Evolutionary conservation across 495 filamentous ascomycete species (phyloP).

Genomic region (Geopyxis carbonaria): DNA sequence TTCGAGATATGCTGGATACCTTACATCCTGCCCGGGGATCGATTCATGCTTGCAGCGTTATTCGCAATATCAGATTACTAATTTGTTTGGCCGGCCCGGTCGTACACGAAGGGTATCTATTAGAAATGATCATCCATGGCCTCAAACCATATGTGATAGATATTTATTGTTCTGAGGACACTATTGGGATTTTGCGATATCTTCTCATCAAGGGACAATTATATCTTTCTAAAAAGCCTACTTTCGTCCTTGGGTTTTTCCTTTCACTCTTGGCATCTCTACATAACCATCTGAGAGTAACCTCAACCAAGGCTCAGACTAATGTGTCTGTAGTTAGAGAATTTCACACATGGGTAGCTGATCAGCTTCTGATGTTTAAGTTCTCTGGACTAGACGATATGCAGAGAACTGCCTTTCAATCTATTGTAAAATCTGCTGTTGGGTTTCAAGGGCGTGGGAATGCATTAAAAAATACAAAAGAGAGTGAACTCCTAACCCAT

Average conservation of each 20-base stretch:
- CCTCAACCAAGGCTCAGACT: not conserved
- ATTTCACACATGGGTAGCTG: constrained; percentile 3
- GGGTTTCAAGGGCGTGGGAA: constrained; percentile 41
- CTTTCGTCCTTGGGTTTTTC: constrained; percentile 62
- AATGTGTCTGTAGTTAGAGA: not conserved
- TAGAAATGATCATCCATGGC: constrained; percentile 82
- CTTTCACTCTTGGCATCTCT: constrained; percentile 60
- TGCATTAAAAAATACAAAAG: constrained; percentile 41
- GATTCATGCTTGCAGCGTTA: constrained; percentile 64
- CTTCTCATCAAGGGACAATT: constrained; percentile 49
- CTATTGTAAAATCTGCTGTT: constrained; percentile 46
- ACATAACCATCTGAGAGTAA: constrained; percentile 22
- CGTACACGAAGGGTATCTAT: constrained; percentile 57
- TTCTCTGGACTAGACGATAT: constrained; percentile 6
- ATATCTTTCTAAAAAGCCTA: constrained; percentile 46
- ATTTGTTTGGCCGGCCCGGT: constrained; percentile 56
- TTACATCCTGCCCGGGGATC: constrained; percentile 79
- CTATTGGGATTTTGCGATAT: constrained; percentile 73
- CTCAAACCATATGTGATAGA: constrained; percentile 65
- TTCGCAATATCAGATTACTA: constrained; percentile 70
- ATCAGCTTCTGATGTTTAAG: constrained; percentile 1
- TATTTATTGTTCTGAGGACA: constrained; percentile 77
- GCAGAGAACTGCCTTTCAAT: constrained; percentile 39
- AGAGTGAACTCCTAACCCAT: constrained; percentile 55
- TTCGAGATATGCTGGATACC: constrained; percentile 58